Evolutionary conservation across 164 flowering plant species (phyloP), one percentile per base, ranked within the genome.

Genomic region (Piper longum): DNA sequence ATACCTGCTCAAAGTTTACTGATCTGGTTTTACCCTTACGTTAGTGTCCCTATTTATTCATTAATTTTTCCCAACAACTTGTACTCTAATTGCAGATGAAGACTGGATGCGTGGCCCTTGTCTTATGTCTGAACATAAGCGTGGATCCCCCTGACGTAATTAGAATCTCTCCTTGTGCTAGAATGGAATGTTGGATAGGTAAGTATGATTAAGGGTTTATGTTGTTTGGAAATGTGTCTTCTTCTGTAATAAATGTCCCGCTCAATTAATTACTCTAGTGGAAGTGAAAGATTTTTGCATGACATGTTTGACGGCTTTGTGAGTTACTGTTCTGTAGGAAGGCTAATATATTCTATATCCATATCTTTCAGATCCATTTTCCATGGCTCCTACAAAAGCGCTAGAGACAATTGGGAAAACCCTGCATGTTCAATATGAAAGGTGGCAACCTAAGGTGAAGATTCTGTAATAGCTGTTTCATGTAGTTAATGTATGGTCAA

Each of bases 181-280:
- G 96, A 71, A 84, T 93, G 97, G 97, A 93, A 71, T 90, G 99
- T 71, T 93, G 99, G 99, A 87, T 87, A 79, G 99, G 99, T 93
- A 75, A 66, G 41, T 13, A 5, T 48, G 52, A 48, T 48, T 48
- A 48, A 6, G 3, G 52, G 9, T 48, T 48, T 0, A 48, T 5
- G 3, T 48, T 9, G 36, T 26, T 26, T 26, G 36, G 36, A 26
- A 26, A 26, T 26, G 36, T 26, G 36, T 2, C 36, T 26, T 26
- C 36, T 26, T 26, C 36, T 26, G 2, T 2, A 26, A 26, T 26
- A 26, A 26, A 26, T 26, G 36, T 2, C 36, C 36, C 36, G 36
- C 36, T 26, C 36, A 26, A 26, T 0, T 36, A 2, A 12, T 48
- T 48, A 48, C 9, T 48, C 0, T 48, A 48, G 14, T 48, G 12